Evolutionary conservation across 2,329 filamentous ascomycete species (phyloP), one percentile per base, ranked within the genome.

Genomic region (Tolypocladium cylindrosporum): DNA sequence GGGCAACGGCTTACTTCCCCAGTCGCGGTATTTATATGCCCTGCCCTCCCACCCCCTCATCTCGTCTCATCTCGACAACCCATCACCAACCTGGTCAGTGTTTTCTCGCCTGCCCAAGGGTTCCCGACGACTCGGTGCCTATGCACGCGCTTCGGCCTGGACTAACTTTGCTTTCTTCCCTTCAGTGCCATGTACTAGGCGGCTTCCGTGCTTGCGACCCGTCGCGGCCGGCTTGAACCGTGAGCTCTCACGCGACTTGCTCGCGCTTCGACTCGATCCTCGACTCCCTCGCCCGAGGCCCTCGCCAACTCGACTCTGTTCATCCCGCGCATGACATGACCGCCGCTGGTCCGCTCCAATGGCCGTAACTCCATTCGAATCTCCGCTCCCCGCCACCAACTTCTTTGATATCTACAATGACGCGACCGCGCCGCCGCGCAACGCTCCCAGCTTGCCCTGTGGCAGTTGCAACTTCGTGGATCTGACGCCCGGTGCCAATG

Each of bases 381-480:
- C 74, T 61, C 69, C 74, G 60, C 70, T 74, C 41, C 68, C 74
- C 63, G 71, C 72, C 63, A 70, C 69, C 61, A 75, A 77, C 59
- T 77, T 79, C 61, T 83, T 84, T 72, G 77, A 82, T 63, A 81
- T 83, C 55, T 81, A 81, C 66, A 78, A 73, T 65, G 80, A 84
- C 71, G 73, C 72, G 62, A 64, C 68, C 40, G 59, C 67, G 39
- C 55, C 70, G 54, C 61, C 62, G 54, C 64, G 52, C 62, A 60
- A 41, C 57, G 58, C 62, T 59, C 61, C 72, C 57, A 60, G 64
- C 58, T 74, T 84, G 11, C 81, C 82, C 2, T 72, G 73, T 58
- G 82, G 82, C 55, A 74, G 73, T 54, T 85, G 82, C 73, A 83
- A 84, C 68, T 85, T 77, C 66, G 77, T 82, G 59, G 80, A 85